Base-by-base conservation (phyloP, 2,329 filamentous ascomycete genomes). In the Botrytis deweyae region DNA sequence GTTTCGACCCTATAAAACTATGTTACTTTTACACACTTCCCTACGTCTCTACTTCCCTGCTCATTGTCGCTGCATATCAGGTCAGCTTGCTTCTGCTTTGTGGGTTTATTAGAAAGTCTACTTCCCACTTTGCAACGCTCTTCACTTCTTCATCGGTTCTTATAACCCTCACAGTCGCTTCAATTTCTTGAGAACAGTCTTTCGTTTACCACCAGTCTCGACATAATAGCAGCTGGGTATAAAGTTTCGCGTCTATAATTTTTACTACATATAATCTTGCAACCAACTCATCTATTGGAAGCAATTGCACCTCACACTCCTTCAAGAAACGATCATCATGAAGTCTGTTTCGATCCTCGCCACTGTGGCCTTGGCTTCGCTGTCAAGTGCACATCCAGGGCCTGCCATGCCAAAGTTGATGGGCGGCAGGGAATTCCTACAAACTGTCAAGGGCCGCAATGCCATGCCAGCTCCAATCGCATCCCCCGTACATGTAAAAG, bases 391-490 rank as follows among this genome's bases (percentile, higher is more conserved):
- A 29, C 78, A 80, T 75, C 59, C 40, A 20, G 67, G 73, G 66
- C 72, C 74, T 36, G 74, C 73, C 36, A 66, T 76, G 38, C 78
- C 78, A 64, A 75, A 77, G 42, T 58, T 79, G 6, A 58, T 80
- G 38, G 79, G 79, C 38, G 78, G 72, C 42, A 77, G 78, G 61
- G 75, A 76, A 52, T 79, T 80, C 61, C 72, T 80, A 9, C 76
- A 78, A 4, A 75, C 76, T 59, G 61, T 80, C n/a, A 79, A 75
- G 52, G 76, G 77, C 65, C 75, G 75, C 65, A 72, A 74, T 61
- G 68, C 73, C 9, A 46, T 78, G 10, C 76, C 75, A 36, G 73
- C 61, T n/a, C 29, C 73, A 29, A 46, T 74, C n/a, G 49, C 38
- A 61, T 52, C 66, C 52, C 58, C 52, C n/a, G 65, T 49, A 44